Conservation (phyloP, 495 filamentous ascomycete genomes). For the Copromyces sp. region DNA sequence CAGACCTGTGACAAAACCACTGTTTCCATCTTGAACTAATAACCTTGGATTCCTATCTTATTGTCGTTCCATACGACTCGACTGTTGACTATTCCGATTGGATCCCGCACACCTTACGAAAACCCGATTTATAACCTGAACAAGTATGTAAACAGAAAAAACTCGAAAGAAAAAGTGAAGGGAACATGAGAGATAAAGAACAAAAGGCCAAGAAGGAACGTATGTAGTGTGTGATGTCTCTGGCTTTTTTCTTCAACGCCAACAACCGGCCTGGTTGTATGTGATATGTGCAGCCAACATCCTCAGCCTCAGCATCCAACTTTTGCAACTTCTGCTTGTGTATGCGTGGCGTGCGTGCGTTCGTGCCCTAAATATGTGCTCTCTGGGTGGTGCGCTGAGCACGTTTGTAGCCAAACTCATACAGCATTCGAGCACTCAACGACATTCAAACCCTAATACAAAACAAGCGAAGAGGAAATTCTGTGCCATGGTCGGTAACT, state of each 20-base stretch:
- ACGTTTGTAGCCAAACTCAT: background rate
- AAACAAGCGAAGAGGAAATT: background rate
- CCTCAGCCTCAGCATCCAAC: background rate
- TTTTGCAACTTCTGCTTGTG: background rate
- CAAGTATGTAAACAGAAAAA: background rate
- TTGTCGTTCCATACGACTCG: background rate
- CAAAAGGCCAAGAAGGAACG: background rate
- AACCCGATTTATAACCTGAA: background rate
- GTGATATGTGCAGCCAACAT: background rate
- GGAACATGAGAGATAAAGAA: background rate
- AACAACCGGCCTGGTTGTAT: background rate
- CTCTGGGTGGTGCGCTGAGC: background rate
- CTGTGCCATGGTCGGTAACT: background rate
- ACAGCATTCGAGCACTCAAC: background rate
- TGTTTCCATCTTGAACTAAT: background rate
- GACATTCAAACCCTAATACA: background rate
- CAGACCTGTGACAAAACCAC: too few species aligned
- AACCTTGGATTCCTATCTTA: background rate
- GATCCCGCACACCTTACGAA: background rate
- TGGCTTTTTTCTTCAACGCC: background rate
- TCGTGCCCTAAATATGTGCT: background rate
- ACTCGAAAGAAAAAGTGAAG: background rate
- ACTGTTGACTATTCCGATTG: background rate
- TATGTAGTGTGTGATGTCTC: background rate
- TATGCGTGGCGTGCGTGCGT: background rate